Evolutionary conservation across 768 basidiomycete species (phyloP).

Genomic region (Suillus decipiens): DNA sequence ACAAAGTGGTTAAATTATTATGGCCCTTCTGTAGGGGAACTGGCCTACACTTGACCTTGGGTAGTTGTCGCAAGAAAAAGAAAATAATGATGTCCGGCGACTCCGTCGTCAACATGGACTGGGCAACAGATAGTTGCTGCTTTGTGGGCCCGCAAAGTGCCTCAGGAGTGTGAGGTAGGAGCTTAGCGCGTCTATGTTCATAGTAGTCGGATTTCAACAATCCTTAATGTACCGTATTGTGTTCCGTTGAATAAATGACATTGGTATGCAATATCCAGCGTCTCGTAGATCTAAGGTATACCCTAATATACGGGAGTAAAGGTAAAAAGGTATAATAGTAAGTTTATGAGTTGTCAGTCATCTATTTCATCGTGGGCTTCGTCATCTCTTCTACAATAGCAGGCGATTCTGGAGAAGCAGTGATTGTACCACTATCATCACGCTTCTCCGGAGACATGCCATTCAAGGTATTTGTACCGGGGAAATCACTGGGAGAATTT

Average conservation of each 20-base stretch:
- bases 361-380: neutral
- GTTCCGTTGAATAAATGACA: conserved; percentile 13
- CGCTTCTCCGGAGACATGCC: neutral
- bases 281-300: neutral
- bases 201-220: conserved; percentile 82
- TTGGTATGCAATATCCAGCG: neutral
- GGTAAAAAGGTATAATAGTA: neutral
- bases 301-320: neutral
- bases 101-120: conserved; percentile 18
- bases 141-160: conserved; percentile 28
- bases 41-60: conserved; percentile 51
- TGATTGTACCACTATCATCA: neutral
- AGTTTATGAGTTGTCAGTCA: neutral
- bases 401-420: neutral
- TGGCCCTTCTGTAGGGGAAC: conserved; percentile 27
- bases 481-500: neutral
- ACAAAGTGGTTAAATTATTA: conserved; percentile 64
- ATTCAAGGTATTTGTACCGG: too few species aligned
- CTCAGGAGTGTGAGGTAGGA: conserved; percentile 28
- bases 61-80: conserved; percentile 47
- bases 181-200: conserved; percentile 35
- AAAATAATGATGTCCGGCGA: conserved; percentile 26
- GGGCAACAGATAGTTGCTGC: conserved; percentile 26
- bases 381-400: neutral
- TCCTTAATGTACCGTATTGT: conserved; percentile 44